A percentile compares a stretch with the other conserved stretches of the same genome.
phyloP scores from a whole-genome alignment of 352 stramenopile species.

The Globisporangium canariense region DNA sequence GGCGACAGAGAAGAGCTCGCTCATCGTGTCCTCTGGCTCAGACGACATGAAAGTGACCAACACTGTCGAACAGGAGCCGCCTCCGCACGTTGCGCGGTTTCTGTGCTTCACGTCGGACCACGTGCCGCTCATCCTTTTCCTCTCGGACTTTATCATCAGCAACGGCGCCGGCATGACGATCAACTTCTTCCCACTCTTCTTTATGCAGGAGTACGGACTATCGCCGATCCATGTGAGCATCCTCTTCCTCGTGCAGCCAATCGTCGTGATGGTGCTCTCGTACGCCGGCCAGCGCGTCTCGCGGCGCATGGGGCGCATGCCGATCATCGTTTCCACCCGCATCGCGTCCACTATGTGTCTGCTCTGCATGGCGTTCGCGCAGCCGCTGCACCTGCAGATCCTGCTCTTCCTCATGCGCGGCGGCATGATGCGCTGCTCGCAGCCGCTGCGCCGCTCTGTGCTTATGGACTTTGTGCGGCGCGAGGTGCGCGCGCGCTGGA shows the following conservation, averaged over 20 bases:
- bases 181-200: constrained; percentile 85
- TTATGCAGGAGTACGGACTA: constrained; percentile 75
- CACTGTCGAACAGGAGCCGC: not conserved
- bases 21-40: not conserved
- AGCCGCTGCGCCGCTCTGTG: constrained; percentile 70
- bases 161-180: constrained; percentile 83
- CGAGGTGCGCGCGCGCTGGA: constrained; percentile 26
- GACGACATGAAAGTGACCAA: not conserved
- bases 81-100: constrained; percentile 32
- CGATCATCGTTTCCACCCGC: constrained; percentile 67
- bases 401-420: constrained; percentile 70
- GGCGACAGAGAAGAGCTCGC: not conserved
- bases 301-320: constrained; percentile 57
- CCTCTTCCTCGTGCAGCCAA: constrained; percentile 63
- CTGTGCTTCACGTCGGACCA: constrained; percentile 63
- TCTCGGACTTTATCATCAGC: constrained; percentile 81
- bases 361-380: constrained; percentile 57
- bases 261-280: constrained; percentile 70
- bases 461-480: constrained; percentile 74
- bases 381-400: constrained; percentile 57
- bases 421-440: constrained; percentile 83
- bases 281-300: constrained; percentile 50
- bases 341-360: constrained; percentile 56
- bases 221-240: constrained; percentile 68
- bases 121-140: constrained; percentile 67